Evolutionary conservation across 345 rosid genomes (phyloP).

Genomic region (Melaleuca alternifolia): DNA sequence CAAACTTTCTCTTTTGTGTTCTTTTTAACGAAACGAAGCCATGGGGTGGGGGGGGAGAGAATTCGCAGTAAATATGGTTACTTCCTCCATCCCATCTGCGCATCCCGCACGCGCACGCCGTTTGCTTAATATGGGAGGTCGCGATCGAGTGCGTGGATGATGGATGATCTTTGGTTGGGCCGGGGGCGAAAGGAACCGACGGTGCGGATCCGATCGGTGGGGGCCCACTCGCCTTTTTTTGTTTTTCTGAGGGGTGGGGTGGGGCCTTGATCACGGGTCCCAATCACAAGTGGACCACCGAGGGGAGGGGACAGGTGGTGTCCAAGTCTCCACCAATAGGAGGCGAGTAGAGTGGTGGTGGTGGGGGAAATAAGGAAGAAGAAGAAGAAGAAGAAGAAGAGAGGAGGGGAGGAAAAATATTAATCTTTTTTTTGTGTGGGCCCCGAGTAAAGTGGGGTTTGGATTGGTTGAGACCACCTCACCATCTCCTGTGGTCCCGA

Average conservation of each 20-base stretch:
- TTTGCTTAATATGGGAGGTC: neutral
- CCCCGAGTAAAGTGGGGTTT: neutral
- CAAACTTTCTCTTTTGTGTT: neutral
- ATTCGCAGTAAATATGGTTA: neutral
- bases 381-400: neutral
- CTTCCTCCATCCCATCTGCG: neutral
- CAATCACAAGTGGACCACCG: neutral
- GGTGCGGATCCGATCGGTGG: slow-evolving; percentile 21
- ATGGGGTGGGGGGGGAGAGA: neutral
- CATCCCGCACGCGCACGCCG: neutral
- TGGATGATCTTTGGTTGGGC: too few species aligned
- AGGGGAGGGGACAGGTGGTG: neutral
- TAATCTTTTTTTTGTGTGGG: neutral
- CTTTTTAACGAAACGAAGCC: neutral
- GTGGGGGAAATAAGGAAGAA: too few species aligned
- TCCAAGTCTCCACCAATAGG: slow-evolving; percentile 1
- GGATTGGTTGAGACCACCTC: neutral
- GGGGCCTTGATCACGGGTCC: neutral
- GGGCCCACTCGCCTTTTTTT: neutral
- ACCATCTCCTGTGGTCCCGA: neutral
- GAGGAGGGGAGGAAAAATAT: neutral
- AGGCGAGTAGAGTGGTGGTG: neutral
- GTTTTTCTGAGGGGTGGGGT: neutral
- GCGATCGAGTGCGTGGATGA: neutral
- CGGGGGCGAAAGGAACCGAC: too few species aligned